phyloP scores from a whole-genome alignment of 2,329 filamentous ascomycete genomes.

The Neoarthrinium moseri region DNA sequence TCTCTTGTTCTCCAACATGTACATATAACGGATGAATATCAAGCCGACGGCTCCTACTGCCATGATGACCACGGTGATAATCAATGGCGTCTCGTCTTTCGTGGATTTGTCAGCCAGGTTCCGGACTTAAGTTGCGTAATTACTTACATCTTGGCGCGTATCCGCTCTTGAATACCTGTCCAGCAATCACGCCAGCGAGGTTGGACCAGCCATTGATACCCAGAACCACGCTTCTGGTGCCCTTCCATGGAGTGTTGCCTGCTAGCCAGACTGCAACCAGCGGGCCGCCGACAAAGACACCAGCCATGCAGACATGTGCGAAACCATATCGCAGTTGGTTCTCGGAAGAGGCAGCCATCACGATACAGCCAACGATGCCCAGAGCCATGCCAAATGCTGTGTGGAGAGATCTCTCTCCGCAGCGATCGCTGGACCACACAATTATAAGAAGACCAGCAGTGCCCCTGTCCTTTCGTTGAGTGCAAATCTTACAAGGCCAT shows the following conservation, averaged over 20 bases:
- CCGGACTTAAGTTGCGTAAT: background rate
- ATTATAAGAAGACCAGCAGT: constrained; percentile 14
- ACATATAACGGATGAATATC: background rate
- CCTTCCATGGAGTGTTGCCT: constrained; percentile 51
- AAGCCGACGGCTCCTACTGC: background rate
- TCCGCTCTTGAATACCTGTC: constrained; percentile 21
- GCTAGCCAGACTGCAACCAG: constrained; percentile 55
- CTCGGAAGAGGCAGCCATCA: constrained; percentile 17
- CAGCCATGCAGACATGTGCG: constrained; percentile 19
- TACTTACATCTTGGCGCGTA: constrained; percentile 18
- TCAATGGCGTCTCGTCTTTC: background rate
- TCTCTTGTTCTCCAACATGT: background rate
- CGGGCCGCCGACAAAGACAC: constrained; percentile 46
- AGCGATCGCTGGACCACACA: constrained; percentile 18
- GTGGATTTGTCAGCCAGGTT: background rate
- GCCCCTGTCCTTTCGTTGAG: too few species aligned
- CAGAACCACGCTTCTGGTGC: constrained; percentile 49
- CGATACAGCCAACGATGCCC: constrained; percentile 17
- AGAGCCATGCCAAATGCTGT: constrained; percentile 17
- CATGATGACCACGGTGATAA: background rate
- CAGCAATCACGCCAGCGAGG: constrained; percentile 20
- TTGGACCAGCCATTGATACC: constrained; percentile 53
- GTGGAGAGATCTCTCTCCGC: constrained; percentile 19
- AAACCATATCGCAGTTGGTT: constrained; percentile 19
- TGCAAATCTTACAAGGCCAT: too few species aligned